Evolutionary conservation across 2,329 filamentous ascomycete genomes (phyloP).

Genomic region (Pyrenophora graminea): DNA sequence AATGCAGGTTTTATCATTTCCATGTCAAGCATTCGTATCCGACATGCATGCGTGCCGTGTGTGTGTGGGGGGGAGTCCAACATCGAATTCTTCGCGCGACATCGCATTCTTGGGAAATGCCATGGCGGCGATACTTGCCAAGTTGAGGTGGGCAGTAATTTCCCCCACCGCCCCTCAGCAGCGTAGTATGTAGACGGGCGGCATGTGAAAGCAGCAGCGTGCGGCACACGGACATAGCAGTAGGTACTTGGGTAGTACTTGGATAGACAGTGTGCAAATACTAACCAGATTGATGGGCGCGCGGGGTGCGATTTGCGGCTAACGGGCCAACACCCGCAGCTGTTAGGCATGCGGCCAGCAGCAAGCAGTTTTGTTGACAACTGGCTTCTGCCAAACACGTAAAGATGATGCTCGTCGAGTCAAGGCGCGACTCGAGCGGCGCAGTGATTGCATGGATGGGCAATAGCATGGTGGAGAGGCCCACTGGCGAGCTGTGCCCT

Average conservation of each 20-base stretch:
- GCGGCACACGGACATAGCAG: too few species aligned
- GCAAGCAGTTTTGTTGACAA: neutral
- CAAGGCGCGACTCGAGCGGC: neutral
- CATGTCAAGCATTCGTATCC: too few species aligned
- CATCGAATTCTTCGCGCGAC: conserved; percentile 14
- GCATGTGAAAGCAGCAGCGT: neutral
- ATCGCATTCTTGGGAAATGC: conserved; percentile 16
- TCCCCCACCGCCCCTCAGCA: conserved; percentile 1
- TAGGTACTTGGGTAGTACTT: too few species aligned
- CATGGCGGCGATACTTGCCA: conserved; percentile 8
- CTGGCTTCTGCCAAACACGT: conserved; percentile 4
- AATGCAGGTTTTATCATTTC: neutral
- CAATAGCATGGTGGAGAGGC: conserved; percentile 11
- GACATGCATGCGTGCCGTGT: neutral
- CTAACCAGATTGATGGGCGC: conserved; percentile 3
- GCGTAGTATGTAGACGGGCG: too few species aligned
- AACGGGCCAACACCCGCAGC: conserved; percentile 5
- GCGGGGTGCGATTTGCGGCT: conserved; percentile 8
- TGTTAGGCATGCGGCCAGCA: conserved; percentile 1
- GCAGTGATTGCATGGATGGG: conserved; percentile 4
- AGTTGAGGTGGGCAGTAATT: conserved; percentile 1
- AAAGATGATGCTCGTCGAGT: conserved; percentile 10
- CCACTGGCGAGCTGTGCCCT: conserved; percentile 7
- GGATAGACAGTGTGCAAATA: neutral
- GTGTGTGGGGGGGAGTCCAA: neutral